A percentile compares a stretch with the other conserved stretches of the same genome.
Conservation (phyloP, 73 alveolate species). For the Symbiodinium natans region DNA sequence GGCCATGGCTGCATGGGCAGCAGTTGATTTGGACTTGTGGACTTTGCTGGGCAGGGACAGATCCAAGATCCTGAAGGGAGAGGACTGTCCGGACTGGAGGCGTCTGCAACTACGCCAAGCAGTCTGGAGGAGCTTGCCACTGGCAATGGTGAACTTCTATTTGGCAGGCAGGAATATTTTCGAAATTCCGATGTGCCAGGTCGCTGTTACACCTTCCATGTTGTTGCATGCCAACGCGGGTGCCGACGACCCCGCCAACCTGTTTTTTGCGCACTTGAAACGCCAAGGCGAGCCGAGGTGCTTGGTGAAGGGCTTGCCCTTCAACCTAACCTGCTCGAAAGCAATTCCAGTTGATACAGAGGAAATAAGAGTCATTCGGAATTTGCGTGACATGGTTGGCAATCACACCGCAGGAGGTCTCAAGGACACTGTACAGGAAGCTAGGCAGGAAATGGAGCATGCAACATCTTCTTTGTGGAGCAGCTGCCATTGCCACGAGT, state of each 20-base stretch:
- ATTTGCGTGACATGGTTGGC: background rate
- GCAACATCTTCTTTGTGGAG: background rate
- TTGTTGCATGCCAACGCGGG: background rate
- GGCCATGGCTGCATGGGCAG: background rate
- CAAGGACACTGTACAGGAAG: too few relatives aligned
- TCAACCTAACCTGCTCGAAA: too few relatives aligned
- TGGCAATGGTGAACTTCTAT: background rate
- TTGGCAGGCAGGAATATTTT: background rate
- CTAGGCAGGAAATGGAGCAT: background rate
- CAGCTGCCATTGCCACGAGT: background rate
- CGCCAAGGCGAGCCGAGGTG: too few relatives aligned
- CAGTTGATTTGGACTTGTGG: background rate
- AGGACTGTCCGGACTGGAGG: background rate
- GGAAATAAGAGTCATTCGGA: too few relatives aligned
- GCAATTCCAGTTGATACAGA: too few relatives aligned
- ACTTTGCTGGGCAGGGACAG: background rate
- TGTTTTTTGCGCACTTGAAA: background rate
- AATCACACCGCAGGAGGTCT: too few relatives aligned
- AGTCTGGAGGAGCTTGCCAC: constrained; percentile 12
- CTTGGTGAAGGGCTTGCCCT: background rate
- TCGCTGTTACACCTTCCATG: background rate
- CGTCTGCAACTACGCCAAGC: background rate
- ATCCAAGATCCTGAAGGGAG: background rate
- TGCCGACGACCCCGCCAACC: too few relatives aligned
- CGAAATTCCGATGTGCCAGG: background rate